Base-by-base conservation (phyloP, 1,284 basidiomycete species). In the Phlebopus sp. region DNA sequence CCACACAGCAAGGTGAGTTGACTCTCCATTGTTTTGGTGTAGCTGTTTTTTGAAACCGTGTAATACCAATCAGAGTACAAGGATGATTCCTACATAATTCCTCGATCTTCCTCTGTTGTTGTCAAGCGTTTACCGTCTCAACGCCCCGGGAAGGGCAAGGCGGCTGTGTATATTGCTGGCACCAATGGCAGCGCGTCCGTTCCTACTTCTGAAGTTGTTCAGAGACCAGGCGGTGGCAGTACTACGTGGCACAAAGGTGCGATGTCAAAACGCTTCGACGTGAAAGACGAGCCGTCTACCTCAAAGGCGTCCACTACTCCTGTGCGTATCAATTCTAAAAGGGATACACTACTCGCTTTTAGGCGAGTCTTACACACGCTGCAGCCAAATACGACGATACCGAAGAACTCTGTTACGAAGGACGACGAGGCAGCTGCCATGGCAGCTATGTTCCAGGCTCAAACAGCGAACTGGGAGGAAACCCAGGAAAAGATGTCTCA, bases 401-500 rank as follows among this genome's bases (percentile, higher is more conserved):
- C 31, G 17, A 71, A 72, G 46, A 68, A 71, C 17, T 69, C 73
- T 21, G 69, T 78, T 23, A 74, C 79, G 2, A 75, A 81, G 49
- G 81, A 79, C 37, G 90, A 92, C 54, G 91, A 94, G 64, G 85
- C 83, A 17, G 86, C 84, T 8, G 87, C 88, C n/a, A 90, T 97
- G 77, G 90, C 90, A 11, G 93, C 93, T 59, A 96, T 97, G 93
- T 96, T 97, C 67, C 86, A 91, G 69, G 88, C 88, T 39, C 87
- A 92, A 66, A 84, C 84, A 30, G 85, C 89, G 55, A 91, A 93
- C 71, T 97, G 93, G 93, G 87, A 95, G 74, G 90, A 94, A 77
- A 87, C 92, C 60, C 92, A 96, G 74, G 91, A 95, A 77, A 90
- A 92, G 76, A 96, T 97, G 93, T 88, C 91, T 65, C 87, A 92